Evolutionary conservation across 2,329 filamentous ascomycete genomes (phyloP).

Genomic region (Pyrenochaeta sp.): DNA sequence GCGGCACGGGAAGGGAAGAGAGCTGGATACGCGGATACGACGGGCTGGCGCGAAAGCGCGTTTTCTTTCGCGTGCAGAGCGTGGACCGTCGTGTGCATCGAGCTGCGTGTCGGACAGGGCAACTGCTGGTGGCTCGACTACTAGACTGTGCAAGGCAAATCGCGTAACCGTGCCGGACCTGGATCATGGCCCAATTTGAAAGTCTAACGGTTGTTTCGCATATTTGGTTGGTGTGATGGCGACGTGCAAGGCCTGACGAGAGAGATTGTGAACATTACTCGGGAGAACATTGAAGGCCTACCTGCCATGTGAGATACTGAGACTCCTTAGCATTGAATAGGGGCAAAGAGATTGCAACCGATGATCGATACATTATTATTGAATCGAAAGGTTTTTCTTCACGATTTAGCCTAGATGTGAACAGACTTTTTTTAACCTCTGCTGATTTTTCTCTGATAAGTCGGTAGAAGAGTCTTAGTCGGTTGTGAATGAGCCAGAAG

Average conservation of each 20-base stretch:
- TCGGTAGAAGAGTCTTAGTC: background rate
- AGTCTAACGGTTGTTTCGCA: background rate
- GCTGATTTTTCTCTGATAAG: constrained; percentile 2
- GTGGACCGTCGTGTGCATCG: background rate
- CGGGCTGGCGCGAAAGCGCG: constrained; percentile 5
- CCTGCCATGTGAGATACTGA: too few species aligned
- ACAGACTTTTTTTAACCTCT: too few species aligned
- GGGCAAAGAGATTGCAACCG: background rate
- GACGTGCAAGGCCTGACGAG: background rate
- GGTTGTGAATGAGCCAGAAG: background rate
- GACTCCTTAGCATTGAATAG: too few species aligned
- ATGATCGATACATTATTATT: background rate
- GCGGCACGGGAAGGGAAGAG: background rate
- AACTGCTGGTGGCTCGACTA: background rate
- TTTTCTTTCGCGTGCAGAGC: background rate
- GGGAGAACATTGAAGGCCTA: too few species aligned
- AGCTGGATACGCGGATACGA: constrained; percentile 5
- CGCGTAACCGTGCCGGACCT: constrained; percentile 3
- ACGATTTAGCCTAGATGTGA: background rate
- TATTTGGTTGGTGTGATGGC: constrained; percentile 1
- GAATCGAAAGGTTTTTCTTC: too few species aligned
- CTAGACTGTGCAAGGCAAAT: background rate
- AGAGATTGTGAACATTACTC: too few species aligned
- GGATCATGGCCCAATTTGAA: background rate
- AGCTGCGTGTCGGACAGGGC: constrained; percentile 1